Percentiles rank a stretch among this genome's conserved stretches.
Evolutionary conservation across 2,329 filamentous ascomycete species (phyloP).

Genomic region (Monosporascus ibericus): DNA sequence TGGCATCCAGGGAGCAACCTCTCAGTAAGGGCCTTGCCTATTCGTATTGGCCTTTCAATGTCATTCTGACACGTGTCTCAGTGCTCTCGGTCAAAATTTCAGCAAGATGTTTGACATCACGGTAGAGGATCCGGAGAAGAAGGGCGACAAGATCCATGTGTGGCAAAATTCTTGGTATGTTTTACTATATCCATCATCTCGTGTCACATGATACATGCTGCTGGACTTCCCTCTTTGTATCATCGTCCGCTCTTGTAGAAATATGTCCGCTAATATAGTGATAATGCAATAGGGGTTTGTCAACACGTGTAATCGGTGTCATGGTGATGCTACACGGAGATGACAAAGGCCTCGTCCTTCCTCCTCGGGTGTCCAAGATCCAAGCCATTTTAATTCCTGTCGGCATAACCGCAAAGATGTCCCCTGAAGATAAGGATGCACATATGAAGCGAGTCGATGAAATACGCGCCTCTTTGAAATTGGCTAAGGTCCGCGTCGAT

Average conservation of each 20-base stretch:
- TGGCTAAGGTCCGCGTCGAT: constrained; percentile 70
- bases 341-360: constrained; percentile 89
- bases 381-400: constrained; percentile 88
- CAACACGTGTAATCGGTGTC: constrained; percentile 93
- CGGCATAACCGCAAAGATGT: constrained; percentile 83
- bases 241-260: not conserved
- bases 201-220: not conserved
- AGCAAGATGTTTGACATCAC: constrained; percentile 99
- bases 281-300: constrained; percentile 61
- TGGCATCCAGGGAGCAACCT: constrained; percentile 94
- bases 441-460: constrained; percentile 71
- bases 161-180: constrained; percentile 88
- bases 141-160: constrained; percentile 74
- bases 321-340: constrained; percentile 99
- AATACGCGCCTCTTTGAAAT: constrained; percentile 63
- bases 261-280: not conserved
- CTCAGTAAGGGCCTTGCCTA: constrained; percentile 53
- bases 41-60: not conserved
- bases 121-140: constrained; percentile 83
- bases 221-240: not conserved
- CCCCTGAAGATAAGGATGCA: constrained; percentile 68
- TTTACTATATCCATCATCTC: too few relatives aligned
- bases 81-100: constrained; percentile 84
- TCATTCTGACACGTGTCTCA: constrained; percentile 10
- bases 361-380: constrained; percentile 79